A percentile compares a stretch with the other conserved stretches of the same genome.
Evolutionary conservation across 1,284 basidiomycete species (phyloP).

Genomic region (Rhodofomes roseus): DNA sequence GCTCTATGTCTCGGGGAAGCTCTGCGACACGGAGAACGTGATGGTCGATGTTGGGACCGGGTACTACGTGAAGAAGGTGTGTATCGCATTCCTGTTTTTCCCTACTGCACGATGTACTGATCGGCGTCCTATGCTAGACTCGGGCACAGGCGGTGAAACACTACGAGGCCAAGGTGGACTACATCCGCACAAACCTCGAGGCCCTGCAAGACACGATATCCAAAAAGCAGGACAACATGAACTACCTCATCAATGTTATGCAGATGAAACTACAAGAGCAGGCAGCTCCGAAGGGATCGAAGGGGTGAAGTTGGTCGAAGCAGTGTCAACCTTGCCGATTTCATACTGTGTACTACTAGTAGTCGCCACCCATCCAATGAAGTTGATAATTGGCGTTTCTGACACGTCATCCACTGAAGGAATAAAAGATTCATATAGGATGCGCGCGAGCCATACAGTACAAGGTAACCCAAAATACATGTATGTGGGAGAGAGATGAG

Average conservation of each 20-base stretch:
- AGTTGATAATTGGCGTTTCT: no score
- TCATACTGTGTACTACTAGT: background rate
- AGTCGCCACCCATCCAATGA: no score
- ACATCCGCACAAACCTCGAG: constrained; percentile 77
- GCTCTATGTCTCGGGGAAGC: constrained; percentile 91
- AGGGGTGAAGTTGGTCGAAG: constrained; percentile 1
- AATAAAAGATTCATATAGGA: background rate
- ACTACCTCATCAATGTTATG: constrained; percentile 68
- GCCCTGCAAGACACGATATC: constrained; percentile 81
- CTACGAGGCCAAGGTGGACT: constrained; percentile 75
- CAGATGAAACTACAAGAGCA: constrained; percentile 70
- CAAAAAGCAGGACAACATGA: constrained; percentile 88
- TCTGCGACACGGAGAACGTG: constrained; percentile 81
- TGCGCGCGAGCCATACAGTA: background rate
- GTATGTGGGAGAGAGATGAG: background rate
- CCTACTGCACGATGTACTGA: background rate
- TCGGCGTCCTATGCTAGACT: constrained; percentile 48
- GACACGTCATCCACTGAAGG: no score
- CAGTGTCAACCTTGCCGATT: background rate
- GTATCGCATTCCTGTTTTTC: constrained; percentile 10
- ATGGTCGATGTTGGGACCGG: constrained; percentile 96
- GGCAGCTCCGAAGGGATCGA: constrained; percentile 24
- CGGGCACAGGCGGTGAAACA: constrained; percentile 76
- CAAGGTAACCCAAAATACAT: background rate
- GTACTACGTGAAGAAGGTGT: constrained; percentile 93